These are phyloP conservation scores for Ambrosia trifida DNA, from an alignment of 129 eudicot species.

Conservation along the genomic window DNA sequence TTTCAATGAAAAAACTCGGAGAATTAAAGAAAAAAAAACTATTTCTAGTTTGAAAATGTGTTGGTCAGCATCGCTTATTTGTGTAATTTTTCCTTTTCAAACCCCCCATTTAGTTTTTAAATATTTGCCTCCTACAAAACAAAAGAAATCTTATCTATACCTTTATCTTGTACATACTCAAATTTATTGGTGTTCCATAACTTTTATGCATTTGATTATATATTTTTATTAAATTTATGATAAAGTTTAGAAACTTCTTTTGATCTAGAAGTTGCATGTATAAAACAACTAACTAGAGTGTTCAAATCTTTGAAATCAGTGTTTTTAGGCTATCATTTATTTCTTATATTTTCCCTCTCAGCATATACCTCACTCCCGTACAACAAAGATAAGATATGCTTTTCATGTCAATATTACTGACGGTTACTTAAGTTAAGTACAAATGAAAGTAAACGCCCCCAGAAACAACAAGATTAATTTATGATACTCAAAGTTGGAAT, in stretches of 20 bases:
- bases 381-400: slow-evolving; percentile 16
- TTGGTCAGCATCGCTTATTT: no score
- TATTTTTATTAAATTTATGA: no score
- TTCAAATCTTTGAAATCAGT: background rate
- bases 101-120: no score
- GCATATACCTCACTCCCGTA: no score
- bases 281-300: background rate
- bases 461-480: slow-evolving; percentile 22
- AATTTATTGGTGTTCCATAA: background rate
- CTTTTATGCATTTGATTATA: no score
- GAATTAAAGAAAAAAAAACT: no score
- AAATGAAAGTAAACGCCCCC: slow-evolving; percentile 19
- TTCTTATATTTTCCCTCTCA: background rate
- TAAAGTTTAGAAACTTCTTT: background rate
- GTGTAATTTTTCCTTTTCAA: no score
- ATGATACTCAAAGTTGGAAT: slow-evolving; percentile 23
- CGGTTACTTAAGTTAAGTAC: slow-evolving; percentile 29
- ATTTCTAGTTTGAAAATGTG: no score
- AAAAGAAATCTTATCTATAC: no score
- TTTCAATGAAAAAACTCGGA: no score
- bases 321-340: background rate
- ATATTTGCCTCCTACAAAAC: no score
- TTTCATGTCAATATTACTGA: slow-evolving; percentile 26
- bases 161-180: background rate
- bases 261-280: background rate